Conservation (phyloP, 2,329 filamentous ascomycete genomes). For the Capronia coronata region DNA sequence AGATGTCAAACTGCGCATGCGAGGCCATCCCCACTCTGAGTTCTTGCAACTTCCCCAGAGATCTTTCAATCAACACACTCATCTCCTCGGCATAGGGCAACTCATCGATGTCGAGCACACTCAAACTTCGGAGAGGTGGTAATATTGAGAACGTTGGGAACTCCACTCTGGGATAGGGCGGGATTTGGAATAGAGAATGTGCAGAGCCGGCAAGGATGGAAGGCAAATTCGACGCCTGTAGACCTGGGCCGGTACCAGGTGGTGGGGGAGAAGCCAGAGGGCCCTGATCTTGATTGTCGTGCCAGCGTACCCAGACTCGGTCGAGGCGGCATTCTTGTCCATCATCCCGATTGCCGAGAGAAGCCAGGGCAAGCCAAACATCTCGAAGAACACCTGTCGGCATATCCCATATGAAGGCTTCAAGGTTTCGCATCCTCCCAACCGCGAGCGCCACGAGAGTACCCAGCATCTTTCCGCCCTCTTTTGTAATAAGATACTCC, state of each 20-base stretch:
- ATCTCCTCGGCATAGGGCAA: constrained; percentile 78
- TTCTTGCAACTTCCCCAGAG: constrained; percentile 59
- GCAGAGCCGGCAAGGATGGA: constrained; percentile 23
- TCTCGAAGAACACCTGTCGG: constrained; percentile 74
- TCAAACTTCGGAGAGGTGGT: constrained; percentile 66
- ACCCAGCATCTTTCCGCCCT: constrained; percentile 82
- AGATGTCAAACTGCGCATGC: constrained; percentile 42
- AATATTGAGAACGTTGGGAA: constrained; percentile 74
- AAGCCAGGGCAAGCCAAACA: constrained; percentile 72
- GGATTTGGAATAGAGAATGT: constrained; percentile 27
- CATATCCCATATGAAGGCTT: constrained; percentile 85
- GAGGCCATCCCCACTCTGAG: constrained; percentile 65
- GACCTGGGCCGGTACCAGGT: constrained; percentile 21
- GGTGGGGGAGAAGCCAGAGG: constrained; percentile 34
- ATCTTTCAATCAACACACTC: constrained; percentile 67
- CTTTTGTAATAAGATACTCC: constrained; percentile 75
- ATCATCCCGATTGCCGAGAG: constrained; percentile 56
- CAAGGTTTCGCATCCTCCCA: constrained; percentile 73
- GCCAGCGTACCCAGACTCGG: constrained; percentile 74
- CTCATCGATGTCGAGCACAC: constrained; percentile 75
- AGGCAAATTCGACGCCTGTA: constrained; percentile 20
- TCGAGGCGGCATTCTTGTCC: constrained; percentile 61
- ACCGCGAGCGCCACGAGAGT: constrained; percentile 72
- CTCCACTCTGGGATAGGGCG: constrained; percentile 56
- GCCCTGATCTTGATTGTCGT: constrained; percentile 59